Percentiles rank a stretch among this genome's conserved stretches.
These are phyloP conservation scores for Trifolium dubium DNA, from an alignment of 306 rosid species.

Conservation along the genomic window DNA sequence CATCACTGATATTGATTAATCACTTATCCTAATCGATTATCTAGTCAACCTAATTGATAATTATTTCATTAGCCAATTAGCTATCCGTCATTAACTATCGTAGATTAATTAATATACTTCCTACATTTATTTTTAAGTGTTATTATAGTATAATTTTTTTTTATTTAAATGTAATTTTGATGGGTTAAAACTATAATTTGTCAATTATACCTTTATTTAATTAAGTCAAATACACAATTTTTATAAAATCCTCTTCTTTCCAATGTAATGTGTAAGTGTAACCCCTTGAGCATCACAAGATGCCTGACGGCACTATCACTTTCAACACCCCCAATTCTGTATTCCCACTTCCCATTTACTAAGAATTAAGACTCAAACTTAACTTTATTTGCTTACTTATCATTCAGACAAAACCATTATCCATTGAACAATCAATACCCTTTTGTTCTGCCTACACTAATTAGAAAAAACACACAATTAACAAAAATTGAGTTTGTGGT, in stretches of 20 bases:
- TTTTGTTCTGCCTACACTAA: neutral
- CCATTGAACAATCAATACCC: constrained; percentile 20
- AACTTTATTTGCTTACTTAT: constrained; percentile 36
- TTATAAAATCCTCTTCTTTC: neutral
- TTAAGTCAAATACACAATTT: no score
- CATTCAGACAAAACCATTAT: constrained; percentile 37
- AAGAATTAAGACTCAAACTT: constrained; percentile 38
- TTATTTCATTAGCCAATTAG: no score
- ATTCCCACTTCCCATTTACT: constrained; percentile 38
- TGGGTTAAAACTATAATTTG: no score
- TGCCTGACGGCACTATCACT: constrained; percentile 1
- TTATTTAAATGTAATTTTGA: no score
- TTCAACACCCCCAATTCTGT: constrained; percentile 36
- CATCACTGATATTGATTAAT: no score
- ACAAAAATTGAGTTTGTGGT: neutral
- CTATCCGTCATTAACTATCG: no score
- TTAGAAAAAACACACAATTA: neutral
- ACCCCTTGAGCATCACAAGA: neutral
- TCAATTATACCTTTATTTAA: no score
- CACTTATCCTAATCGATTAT: no score
- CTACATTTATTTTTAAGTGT: no score
- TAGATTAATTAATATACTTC: no score
- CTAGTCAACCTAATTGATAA: no score
- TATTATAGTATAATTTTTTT: no score
- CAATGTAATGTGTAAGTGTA: neutral